phyloP scores from a whole-genome alignment of 352 stramenopile genomes.

The Phytophthora pinifolia region DNA sequence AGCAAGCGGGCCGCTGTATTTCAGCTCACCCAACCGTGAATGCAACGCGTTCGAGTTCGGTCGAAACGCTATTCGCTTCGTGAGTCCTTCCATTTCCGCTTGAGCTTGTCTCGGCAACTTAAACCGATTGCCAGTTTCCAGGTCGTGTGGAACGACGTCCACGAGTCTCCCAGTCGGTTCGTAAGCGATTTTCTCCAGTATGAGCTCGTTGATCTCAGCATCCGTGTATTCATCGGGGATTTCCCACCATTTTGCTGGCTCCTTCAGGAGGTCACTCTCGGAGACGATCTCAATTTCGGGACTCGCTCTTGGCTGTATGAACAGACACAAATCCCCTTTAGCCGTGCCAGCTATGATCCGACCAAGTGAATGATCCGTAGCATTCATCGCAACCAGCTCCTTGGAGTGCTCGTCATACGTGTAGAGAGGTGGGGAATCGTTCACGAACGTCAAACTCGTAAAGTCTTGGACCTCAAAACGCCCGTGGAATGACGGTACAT shows the following conservation, averaged over 20 bases:
- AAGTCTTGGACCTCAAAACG: conserved; percentile 75
- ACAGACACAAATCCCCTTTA: conserved; percentile 69
- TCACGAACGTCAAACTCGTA: conserved; percentile 62
- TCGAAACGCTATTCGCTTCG: conserved; percentile 46
- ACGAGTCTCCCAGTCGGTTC: conserved; percentile 60
- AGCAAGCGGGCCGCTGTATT: conserved; percentile 51
- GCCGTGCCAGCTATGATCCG: conserved; percentile 60
- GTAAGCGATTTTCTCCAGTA: conserved; percentile 60
- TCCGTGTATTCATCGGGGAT: conserved; percentile 67
- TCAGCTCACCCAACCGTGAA: conserved; percentile 44
- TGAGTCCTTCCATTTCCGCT: conserved; percentile 53
- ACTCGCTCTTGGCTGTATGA: conserved; percentile 55
- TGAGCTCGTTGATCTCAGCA: conserved; percentile 60
- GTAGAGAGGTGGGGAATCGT: conserved; percentile 63
- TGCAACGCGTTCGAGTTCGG: conserved; percentile 48
- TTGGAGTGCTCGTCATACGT: conserved; percentile 54
- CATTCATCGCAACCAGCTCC: conserved; percentile 40
- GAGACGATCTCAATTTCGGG: conserved; percentile 36
- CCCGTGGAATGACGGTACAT: conserved; percentile 69
- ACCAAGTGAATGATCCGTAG: conserved; percentile 58
- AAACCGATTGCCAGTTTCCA: conserved; percentile 65
- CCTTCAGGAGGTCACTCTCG: conserved; percentile 32
- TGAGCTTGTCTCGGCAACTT: conserved; percentile 59
- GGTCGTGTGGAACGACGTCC: conserved; percentile 61
- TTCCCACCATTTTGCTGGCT: conserved; percentile 76